Conservation (phyloP, 176 grass and related monocot species). For the Oryza glumipatula region DNA sequence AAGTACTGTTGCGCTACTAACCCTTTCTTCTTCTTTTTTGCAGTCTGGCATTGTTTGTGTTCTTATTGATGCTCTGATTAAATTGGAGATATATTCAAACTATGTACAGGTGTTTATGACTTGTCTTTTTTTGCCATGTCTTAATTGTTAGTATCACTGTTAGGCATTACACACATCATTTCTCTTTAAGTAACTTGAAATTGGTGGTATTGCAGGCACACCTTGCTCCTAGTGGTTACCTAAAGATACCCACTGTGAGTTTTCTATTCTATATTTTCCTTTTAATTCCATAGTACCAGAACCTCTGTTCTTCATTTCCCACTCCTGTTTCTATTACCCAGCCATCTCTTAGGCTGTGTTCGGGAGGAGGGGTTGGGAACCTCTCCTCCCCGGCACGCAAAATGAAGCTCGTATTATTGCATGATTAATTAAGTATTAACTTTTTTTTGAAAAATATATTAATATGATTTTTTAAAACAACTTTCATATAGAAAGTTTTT, state of each 20-base stretch:
- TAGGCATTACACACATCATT: neutral
- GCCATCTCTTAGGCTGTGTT: too few species aligned
- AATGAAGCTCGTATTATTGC: too few species aligned
- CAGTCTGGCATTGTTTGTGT: slow-evolving; percentile 60
- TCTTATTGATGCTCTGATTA: slow-evolving; percentile 83
- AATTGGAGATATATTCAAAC: slow-evolving; percentile 84
- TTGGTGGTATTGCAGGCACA: slow-evolving; percentile 72
- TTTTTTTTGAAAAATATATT: too few species aligned
- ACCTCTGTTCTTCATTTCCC: slow-evolving; percentile 7
- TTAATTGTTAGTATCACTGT: slow-evolving; percentile 1
- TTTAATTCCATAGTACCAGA: neutral
- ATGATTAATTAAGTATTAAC: too few species aligned
- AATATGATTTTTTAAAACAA: too few species aligned
- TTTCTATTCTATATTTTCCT: slow-evolving; percentile 7
- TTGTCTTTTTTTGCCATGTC: slow-evolving; percentile 28
- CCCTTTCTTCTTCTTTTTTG: slow-evolving; percentile 17
- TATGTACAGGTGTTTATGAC: slow-evolving; percentile 75
- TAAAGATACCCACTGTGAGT: slow-evolving; percentile 95
- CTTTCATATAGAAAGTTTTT: too few species aligned
- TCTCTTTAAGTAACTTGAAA: slow-evolving; percentile 38
- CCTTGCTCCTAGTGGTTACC: slow-evolving; percentile 87
- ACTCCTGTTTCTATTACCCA: slow-evolving; percentile 4
- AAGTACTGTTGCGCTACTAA: slow-evolving; percentile 28
- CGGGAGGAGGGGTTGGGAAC: too few species aligned
- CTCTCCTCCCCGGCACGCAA: too few species aligned